These are phyloP conservation scores for Citrus inodora DNA, from an alignment of 345 rosid genomes.

Conservation along the genomic window DNA sequence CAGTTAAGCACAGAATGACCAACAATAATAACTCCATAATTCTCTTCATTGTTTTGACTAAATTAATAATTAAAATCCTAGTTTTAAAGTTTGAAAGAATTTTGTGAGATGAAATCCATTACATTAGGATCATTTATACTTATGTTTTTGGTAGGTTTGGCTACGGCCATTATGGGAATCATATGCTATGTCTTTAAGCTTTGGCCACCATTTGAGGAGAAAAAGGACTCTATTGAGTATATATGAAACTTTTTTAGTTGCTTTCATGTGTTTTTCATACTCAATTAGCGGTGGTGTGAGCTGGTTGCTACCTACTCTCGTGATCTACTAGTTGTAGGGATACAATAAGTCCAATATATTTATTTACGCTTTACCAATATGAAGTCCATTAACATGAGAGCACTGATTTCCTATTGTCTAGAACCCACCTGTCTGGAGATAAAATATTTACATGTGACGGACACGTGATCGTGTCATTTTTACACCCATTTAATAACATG, in stretches of 20 bases:
- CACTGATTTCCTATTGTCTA: no score
- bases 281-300: not conserved
- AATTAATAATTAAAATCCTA: not conserved
- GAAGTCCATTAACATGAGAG: no score
- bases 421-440: no score
- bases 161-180: slow-evolving; percentile 20
- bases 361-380: no score
- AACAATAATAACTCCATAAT: slow-evolving; percentile 7
- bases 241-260: not conserved
- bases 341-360: not conserved
- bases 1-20: slow-evolving; percentile 14
- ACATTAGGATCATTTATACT: slow-evolving; percentile 8
- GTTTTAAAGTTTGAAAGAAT: not conserved
- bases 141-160: slow-evolving; percentile 1
- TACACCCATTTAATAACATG: no score
- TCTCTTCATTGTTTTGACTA: not conserved
- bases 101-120: not conserved
- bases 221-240: not conserved
- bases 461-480: no score
- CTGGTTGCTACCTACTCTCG: not conserved
- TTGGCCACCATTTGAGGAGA: not conserved
- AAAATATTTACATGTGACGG: no score
- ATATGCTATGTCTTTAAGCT: slow-evolving; percentile 6
- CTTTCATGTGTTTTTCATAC: not conserved
- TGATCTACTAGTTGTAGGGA: not conserved